These are phyloP conservation scores for Ustilago curta DNA, from an alignment of 1,284 basidiomycete species.

Conservation along the genomic window DNA sequence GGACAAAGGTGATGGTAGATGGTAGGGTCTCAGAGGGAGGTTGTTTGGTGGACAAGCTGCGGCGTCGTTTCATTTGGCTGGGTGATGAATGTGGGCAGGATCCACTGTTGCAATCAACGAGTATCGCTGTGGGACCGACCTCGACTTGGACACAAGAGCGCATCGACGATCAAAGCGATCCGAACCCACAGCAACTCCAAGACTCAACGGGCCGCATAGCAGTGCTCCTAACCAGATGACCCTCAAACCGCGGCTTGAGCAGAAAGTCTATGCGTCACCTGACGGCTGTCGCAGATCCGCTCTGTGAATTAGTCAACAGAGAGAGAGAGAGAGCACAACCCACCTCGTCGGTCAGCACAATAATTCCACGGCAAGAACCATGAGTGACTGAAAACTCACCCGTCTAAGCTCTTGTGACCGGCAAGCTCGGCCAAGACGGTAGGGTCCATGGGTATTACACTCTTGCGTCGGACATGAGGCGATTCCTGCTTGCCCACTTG, in stretches of 20 bases:
- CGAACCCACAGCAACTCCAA: too few species aligned
- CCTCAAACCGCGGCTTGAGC: background rate
- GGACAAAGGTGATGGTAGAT: background rate
- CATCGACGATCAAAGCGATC: too few species aligned
- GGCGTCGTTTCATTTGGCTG: too few species aligned
- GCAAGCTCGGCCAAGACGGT: conserved; percentile 69
- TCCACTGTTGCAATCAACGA: too few species aligned
- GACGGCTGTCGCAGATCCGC: conserved; percentile 33
- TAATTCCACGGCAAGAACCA: background rate
- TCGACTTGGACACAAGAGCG: too few species aligned
- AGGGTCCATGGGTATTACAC: conserved; percentile 70
- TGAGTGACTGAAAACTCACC: conserved; percentile 18
- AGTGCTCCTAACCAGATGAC: background rate
- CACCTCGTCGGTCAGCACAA: background rate
- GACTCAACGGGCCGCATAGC: too few species aligned
- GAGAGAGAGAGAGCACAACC: background rate
- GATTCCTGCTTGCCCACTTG: conserved; percentile 50
- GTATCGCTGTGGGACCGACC: too few species aligned
- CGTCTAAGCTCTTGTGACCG: conserved; percentile 66
- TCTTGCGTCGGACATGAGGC: conserved; percentile 67
- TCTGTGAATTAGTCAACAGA: background rate
- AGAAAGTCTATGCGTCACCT: conserved; percentile 28
- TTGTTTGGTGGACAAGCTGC: too few species aligned
- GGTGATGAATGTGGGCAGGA: too few species aligned
- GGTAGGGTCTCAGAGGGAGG: background rate